Conservation (phyloP, 495 filamentous ascomycete species). For the Penicillium pancosmium region DNA sequence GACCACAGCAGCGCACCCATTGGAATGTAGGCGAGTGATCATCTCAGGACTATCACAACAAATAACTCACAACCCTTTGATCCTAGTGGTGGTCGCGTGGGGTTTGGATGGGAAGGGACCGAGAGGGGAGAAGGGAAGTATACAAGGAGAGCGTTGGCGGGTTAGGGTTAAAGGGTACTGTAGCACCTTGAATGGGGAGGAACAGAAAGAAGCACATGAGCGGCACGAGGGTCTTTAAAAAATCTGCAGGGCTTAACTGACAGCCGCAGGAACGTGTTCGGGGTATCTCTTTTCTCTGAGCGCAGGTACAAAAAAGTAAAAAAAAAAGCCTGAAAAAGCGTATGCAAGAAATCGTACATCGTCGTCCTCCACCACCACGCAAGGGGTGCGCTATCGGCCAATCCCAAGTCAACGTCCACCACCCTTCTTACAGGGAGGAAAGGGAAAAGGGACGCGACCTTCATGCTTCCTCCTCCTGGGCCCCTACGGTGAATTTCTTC, state of each 20-base stretch:
- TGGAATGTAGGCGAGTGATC: slow-evolving; percentile 43
- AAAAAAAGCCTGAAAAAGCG: slow-evolving; percentile 5
- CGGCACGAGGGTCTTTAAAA: slow-evolving; percentile 34
- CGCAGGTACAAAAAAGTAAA: slow-evolving; percentile 15
- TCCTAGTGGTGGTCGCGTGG: slow-evolving; percentile 21
- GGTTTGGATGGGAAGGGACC: slow-evolving; percentile 8
- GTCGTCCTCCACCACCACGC: slow-evolving; percentile 32
- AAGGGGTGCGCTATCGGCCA: slow-evolving; percentile 39
- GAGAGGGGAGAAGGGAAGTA: slow-evolving; percentile 19
- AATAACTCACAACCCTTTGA: slow-evolving; percentile 23
- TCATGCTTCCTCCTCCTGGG: slow-evolving; percentile 65
- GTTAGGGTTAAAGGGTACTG: slow-evolving; percentile 24
- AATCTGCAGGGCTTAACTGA: slow-evolving; percentile 35
- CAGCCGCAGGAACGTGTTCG: slow-evolving; percentile 48
- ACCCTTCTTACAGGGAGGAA: slow-evolving; percentile 39
- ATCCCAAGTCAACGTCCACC: slow-evolving; percentile 17
- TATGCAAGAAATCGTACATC: slow-evolving; percentile 37
- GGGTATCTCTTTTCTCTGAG: slow-evolving; percentile 34
- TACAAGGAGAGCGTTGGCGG: slow-evolving; percentile 13
- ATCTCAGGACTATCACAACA: slow-evolving; percentile 1
- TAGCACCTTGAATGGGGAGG: slow-evolving; percentile 25
- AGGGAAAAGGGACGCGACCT: slow-evolving; percentile 29
- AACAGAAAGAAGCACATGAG: slow-evolving; percentile 23
- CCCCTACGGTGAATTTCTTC: slow-evolving; percentile 84
- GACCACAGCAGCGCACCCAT: slow-evolving; percentile 15